These are phyloP conservation scores for Pleurozium schreberi DNA, from an alignment of 225 moss, liverwort and hornwort genomes.

Conservation along the genomic window DNA sequence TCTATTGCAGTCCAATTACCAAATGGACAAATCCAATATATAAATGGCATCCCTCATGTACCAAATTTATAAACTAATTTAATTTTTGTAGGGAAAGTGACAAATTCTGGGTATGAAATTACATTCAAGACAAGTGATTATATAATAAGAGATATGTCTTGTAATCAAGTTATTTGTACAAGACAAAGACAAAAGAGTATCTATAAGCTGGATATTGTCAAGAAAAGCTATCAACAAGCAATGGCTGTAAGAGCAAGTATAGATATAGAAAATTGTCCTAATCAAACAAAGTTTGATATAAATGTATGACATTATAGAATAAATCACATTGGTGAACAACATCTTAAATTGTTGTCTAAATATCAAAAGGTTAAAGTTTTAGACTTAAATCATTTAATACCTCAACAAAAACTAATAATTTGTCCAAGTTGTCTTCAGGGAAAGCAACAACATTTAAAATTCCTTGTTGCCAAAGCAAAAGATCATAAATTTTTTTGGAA, in stretches of 20 bases:
- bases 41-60: not conserved
- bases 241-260: not conserved
- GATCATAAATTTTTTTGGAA: not conserved
- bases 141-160: not conserved
- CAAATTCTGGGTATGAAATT: not conserved
- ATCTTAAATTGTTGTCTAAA: not conserved
- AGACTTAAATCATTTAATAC: not conserved
- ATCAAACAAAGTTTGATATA: not conserved
- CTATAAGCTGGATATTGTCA: not conserved
- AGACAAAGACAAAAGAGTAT: not conserved
- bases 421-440: not conserved
- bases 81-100: not conserved
- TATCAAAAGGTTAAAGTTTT: not conserved
- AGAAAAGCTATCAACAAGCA: fast-evolving
- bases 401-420: not conserved
- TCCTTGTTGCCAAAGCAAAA: not conserved
- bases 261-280: too few species aligned
- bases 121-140: not conserved
- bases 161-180: not conserved
- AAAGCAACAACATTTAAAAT: not conserved
- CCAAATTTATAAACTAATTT: not conserved
- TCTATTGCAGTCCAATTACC: not conserved
- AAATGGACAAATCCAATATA: not conserved
- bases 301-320: not conserved
- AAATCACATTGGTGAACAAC: not conserved